Base-by-base conservation (phyloP, 176 grass and related monocot genomes). In the Pharus latifolius region DNA sequence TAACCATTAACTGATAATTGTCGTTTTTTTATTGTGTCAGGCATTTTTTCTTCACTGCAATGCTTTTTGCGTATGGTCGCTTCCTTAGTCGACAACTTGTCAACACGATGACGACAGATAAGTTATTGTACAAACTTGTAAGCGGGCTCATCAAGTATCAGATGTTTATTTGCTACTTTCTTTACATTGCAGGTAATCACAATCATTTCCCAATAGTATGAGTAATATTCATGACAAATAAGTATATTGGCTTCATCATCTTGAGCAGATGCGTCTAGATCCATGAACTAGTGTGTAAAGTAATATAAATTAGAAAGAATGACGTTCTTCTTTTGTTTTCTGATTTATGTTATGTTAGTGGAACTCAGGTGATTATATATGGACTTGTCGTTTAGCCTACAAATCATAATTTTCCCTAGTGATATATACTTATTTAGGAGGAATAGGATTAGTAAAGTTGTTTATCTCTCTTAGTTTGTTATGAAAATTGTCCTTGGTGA, bases 151-250 rank as follows among this genome's bases (percentile, higher is more conserved):
- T 96, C 74, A 96, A 96, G 70, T 96, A 96, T 65, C 91, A 96
- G 58, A 96, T 96, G 91, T 84, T 96, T 72, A 96, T 96, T 63
- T 96, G 91, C 50, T 96, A 96, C 72, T 96, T 96, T 57, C 77
- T 96, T n/a, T 96, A 96, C 77, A 96, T 96, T 78, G 86, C 91
- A 79, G 91, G 91, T 96, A 79, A 69, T 5, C 25, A 34, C 54
- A 17, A 12, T 7, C 37, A 28, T 61, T 13, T 42, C 10, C 57
- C 16, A n/a, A n/a, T 32, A 20, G 20, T 51, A 26, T 63, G 49
- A 31, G 18, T 17, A 30, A 31, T 29, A n/a, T 7, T 42, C 18
- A 44, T 71, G 18, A n/a, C 49, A 46, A 24, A 3, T 52, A 43
- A 7, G 63, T 61, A 44, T 27, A 57, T 35, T 12, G 10, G 59